Percentiles rank a stretch among this genome's conserved stretches.
These are phyloP conservation scores for Cutaneotrichosporon cavernicola DNA, from an alignment of 1,284 basidiomycete genomes.

Conservation along the genomic window DNA sequence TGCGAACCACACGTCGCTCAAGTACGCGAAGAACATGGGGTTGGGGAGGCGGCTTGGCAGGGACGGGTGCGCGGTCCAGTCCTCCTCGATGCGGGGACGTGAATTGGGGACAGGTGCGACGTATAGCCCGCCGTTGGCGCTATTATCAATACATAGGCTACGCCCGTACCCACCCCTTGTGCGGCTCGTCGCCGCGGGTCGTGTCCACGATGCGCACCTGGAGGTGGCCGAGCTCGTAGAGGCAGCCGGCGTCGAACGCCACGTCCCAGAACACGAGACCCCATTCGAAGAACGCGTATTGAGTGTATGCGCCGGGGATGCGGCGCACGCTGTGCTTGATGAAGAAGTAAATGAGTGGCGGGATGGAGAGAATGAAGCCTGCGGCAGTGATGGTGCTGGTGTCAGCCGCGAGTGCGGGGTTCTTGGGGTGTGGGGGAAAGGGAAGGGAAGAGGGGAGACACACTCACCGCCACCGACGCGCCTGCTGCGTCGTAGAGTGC, in stretches of 20 bases:
- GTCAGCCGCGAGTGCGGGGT: not conserved
- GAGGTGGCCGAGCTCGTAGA: constrained; percentile 60
- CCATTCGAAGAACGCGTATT: constrained; percentile 86
- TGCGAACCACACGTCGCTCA: constrained; percentile 56
- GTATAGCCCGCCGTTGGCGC: constrained; percentile 12
- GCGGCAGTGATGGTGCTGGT: not conserved
- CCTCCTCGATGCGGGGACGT: constrained; percentile 19
- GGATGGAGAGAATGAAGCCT: constrained; percentile 65
- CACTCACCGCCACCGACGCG: constrained; percentile 19
- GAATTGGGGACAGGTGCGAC: constrained; percentile 13
- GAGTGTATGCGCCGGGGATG: constrained; percentile 79
- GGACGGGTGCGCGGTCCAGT: constrained; percentile 27
- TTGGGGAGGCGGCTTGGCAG: constrained; percentile 12
- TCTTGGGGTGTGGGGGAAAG: not conserved
- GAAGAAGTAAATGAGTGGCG: constrained; percentile 79
- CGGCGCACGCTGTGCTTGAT: constrained; percentile 76
- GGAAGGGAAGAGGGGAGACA: too few species aligned
- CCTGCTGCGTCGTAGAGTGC: constrained; percentile 40
- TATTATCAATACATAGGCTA: constrained; percentile 15
- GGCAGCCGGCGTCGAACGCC: constrained; percentile 68
- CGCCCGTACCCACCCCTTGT: constrained; percentile 20
- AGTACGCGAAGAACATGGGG: constrained; percentile 31
- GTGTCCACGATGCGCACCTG: constrained; percentile 26
- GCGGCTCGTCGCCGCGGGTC: constrained; percentile 17
- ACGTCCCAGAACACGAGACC: constrained; percentile 75